Conservation (phyloP, 495 filamentous ascomycete species). For the Usnea hakonensis region DNA sequence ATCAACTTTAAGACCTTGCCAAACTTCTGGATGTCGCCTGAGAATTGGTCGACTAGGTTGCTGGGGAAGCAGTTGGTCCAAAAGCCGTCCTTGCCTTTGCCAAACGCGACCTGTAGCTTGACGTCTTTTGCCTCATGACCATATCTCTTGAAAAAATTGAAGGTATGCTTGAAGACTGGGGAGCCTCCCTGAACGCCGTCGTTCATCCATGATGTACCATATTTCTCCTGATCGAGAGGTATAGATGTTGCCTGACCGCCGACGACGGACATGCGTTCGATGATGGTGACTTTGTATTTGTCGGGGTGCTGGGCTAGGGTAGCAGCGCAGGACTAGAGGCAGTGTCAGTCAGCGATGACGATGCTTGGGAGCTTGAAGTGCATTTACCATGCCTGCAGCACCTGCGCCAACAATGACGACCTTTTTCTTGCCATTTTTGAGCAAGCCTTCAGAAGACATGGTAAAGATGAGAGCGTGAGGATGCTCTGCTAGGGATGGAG, state of each 20-base stretch:
- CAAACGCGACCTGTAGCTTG: constrained; percentile 70
- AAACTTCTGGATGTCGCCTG: constrained; percentile 60
- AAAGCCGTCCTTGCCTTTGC: constrained; percentile 62
- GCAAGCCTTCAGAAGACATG: constrained; percentile 12
- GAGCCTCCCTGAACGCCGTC: constrained; percentile 81
- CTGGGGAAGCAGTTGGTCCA: constrained; percentile 80
- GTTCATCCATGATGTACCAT: constrained; percentile 72
- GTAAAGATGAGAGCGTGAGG: background rate
- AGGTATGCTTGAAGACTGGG: constrained; percentile 70
- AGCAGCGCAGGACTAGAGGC: constrained; percentile 56
- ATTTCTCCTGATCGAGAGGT: constrained; percentile 54
- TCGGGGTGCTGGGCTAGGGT: constrained; percentile 67
- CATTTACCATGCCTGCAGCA: constrained; percentile 52
- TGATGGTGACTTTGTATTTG: constrained; percentile 64
- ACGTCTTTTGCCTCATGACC: constrained; percentile 61
- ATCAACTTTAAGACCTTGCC: constrained; percentile 57
- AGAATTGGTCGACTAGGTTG: constrained; percentile 53
- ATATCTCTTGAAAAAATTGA: constrained; percentile 67
- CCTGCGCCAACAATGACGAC: constrained; percentile 57
- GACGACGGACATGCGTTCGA: constrained; percentile 58
- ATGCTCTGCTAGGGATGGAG: background rate
- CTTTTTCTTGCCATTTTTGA: constrained; percentile 34
- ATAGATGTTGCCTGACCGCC: constrained; percentile 83
- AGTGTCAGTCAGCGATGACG: constrained; percentile 2
- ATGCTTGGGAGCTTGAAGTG: background rate